Percentiles rank a stretch among this genome's conserved stretches.
These are phyloP conservation scores for Trametes pubescens DNA, from an alignment of 1,284 basidiomycete genomes.

Conservation along the genomic window DNA sequence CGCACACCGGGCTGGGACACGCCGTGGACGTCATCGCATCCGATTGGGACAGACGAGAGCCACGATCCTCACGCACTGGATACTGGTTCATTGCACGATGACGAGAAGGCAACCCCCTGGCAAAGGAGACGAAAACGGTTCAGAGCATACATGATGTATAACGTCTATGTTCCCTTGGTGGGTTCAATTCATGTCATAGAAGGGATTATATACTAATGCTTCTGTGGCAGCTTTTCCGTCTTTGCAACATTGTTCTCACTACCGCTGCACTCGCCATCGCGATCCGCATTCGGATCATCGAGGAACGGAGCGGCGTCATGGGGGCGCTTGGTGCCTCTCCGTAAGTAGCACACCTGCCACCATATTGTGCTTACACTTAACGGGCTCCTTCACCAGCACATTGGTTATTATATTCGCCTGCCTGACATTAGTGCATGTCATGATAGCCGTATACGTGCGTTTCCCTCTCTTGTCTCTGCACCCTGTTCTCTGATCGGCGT, in stretches of 20 bases:
- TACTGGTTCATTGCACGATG: constrained; percentile 44
- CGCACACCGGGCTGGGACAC: constrained; percentile 72
- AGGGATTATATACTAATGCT: constrained; percentile 29
- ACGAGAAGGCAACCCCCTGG: constrained; percentile 50
- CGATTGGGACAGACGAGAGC: constrained; percentile 18
- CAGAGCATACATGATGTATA: constrained; percentile 71
- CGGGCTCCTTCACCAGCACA: constrained; percentile 55
- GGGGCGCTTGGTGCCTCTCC: constrained; percentile 85
- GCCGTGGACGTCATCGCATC: constrained; percentile 65
- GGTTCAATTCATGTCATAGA: constrained; percentile 33
- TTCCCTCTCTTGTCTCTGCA: background rate
- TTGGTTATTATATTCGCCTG: constrained; percentile 90
- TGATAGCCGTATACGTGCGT: constrained; percentile 83
- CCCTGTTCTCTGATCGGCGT: background rate
- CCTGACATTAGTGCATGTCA: constrained; percentile 85
- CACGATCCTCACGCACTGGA: constrained; percentile 22
- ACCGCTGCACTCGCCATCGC: constrained; percentile 83
- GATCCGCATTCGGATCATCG: constrained; percentile 72
- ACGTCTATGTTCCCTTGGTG: constrained; percentile 81
- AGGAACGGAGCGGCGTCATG: constrained; percentile 58
- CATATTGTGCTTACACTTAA: constrained; percentile 16
- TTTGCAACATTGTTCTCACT: constrained; percentile 86
- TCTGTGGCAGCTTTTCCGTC: constrained; percentile 75
- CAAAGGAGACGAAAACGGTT: constrained; percentile 59
- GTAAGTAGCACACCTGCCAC: constrained; percentile 51